Evolutionary conservation across 192 early-diverging fungal species (phyloP).

Genomic region (Coemansia sp.): DNA sequence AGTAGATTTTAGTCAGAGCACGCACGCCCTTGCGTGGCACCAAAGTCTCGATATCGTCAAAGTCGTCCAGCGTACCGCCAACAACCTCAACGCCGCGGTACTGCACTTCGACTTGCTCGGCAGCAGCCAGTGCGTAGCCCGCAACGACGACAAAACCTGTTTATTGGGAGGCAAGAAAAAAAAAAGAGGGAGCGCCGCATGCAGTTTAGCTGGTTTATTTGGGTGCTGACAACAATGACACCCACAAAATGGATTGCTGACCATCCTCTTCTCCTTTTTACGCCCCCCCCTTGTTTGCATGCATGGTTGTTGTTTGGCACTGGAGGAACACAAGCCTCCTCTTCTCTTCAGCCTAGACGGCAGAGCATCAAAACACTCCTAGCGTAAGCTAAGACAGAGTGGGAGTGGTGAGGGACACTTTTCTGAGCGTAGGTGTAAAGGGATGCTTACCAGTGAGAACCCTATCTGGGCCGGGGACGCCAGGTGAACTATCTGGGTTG

Average conservation of each 20-base stretch:
- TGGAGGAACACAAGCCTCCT: constrained; percentile 7
- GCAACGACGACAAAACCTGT: constrained; percentile 38
- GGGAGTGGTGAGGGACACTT: not conserved
- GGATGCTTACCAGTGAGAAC: constrained; percentile 20
- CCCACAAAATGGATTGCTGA: constrained; percentile 9
- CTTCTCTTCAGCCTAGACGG: not conserved
- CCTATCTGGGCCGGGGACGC: constrained; percentile 16
- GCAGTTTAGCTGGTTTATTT: not conserved
- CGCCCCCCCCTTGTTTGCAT: constrained; percentile 1
- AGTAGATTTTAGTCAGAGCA: constrained; percentile 44
- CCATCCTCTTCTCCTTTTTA: constrained; percentile 14
- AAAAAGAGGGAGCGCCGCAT: not conserved
- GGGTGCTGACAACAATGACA: constrained; percentile 2
- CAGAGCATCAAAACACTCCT: constrained; percentile 7
- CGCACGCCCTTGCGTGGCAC: constrained; percentile 37
- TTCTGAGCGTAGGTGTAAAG: not conserved
- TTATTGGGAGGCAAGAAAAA: not conserved
- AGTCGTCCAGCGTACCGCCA: constrained; percentile 48
- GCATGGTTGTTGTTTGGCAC: constrained; percentile 4
- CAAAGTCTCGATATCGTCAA: constrained; percentile 31
- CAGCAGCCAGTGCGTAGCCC: constrained; percentile 9
- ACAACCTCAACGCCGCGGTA: constrained; percentile 51
- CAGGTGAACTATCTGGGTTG: not conserved
- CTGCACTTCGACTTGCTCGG: constrained; percentile 31
- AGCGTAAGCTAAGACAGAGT: not conserved